A percentile compares a stretch with the other conserved stretches of the same genome.
Evolutionary conservation across 345 rosid genomes (phyloP).

Genomic region (Lumnitzera littorea): DNA sequence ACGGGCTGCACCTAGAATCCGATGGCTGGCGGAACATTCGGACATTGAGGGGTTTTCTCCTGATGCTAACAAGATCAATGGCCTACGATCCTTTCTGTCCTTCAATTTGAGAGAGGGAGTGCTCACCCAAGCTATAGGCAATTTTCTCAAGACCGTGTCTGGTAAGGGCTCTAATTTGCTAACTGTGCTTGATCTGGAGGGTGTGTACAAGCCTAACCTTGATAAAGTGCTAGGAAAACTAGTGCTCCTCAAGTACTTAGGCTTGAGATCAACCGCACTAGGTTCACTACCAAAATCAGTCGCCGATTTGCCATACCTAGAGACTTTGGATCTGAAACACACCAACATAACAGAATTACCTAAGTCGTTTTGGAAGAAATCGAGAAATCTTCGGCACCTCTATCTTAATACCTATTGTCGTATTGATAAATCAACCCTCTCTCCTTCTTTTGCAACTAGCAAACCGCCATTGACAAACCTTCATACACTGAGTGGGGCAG

Average conservation of each 20-base stretch:
- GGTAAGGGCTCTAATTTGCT: slow-evolving; percentile 5
- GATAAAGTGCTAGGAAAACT: slow-evolving; percentile 11
- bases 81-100: slow-evolving; percentile 6
- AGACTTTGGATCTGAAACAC: slow-evolving; percentile 18
- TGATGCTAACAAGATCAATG: too few relatives aligned
- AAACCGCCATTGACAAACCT: not conserved
- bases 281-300: slow-evolving; percentile 2
- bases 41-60: too few relatives aligned
- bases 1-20: too few relatives aligned
- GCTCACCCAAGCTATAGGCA: slow-evolving; percentile 19
- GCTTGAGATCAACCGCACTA: slow-evolving; percentile 15
- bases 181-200: slow-evolving; percentile 22
- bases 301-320: slow-evolving; percentile 3
- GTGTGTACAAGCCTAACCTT: slow-evolving; percentile 16
- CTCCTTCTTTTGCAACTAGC: not conserved
- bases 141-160: slow-evolving; percentile 12
- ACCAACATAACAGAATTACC: slow-evolving; percentile 2
- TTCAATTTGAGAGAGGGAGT: slow-evolving; percentile 6
- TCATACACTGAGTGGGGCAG: not conserved
- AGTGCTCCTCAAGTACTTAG: slow-evolving; percentile 17
- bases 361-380: not conserved
- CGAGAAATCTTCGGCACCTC: too few relatives aligned
- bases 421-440: not conserved
- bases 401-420: too few relatives aligned
- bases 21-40: too few relatives aligned